Evolutionary conservation across 495 filamentous ascomycete genomes (phyloP).

Genomic region (Saxophila tyrrhenica): DNA sequence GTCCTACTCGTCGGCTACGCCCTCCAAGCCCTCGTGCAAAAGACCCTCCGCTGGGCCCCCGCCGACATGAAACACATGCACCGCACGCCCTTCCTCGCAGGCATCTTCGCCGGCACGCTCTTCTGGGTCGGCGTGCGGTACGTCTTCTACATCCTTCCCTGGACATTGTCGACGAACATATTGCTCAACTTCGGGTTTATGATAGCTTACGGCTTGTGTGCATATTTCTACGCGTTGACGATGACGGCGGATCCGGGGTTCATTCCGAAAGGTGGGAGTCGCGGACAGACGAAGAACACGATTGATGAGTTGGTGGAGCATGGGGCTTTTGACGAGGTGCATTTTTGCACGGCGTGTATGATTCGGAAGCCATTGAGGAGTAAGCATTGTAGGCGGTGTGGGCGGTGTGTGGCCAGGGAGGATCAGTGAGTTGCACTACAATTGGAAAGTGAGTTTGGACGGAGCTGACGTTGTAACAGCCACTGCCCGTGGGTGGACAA

Average conservation of each 20-base stretch:
- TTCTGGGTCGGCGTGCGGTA: constrained; percentile 76
- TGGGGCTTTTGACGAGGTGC: constrained; percentile 86
- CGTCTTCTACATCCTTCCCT: constrained; percentile 58
- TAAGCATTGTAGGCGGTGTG: constrained; percentile 87
- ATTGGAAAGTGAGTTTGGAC: neutral
- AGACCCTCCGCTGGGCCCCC: constrained; percentile 67
- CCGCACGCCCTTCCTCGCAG: constrained; percentile 85
- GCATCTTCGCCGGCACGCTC: constrained; percentile 79
- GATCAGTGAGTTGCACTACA: constrained; percentile 63
- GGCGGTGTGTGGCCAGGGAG: constrained; percentile 88
- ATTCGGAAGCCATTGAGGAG: constrained; percentile 78
- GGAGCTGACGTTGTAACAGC: constrained; percentile 41
- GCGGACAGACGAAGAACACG: constrained; percentile 73
- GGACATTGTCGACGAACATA: constrained; percentile 43
- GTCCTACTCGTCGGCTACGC: constrained; percentile 52
- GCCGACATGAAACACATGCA: constrained; percentile 78
- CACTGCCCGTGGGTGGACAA: constrained; percentile 98
- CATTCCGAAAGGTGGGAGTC: constrained; percentile 82
- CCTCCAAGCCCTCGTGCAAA: constrained; percentile 68
- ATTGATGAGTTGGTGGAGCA: constrained; percentile 71
- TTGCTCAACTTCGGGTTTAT: constrained; percentile 66
- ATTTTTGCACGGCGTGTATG: constrained; percentile 93
- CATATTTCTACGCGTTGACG: constrained; percentile 75
- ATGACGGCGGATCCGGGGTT: constrained; percentile 88
- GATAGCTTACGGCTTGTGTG: constrained; percentile 49